Evolutionary conservation across 1,284 basidiomycete species (phyloP), one percentile per base, ranked within the genome.

Genomic region (Polyporus tsugae): DNA sequence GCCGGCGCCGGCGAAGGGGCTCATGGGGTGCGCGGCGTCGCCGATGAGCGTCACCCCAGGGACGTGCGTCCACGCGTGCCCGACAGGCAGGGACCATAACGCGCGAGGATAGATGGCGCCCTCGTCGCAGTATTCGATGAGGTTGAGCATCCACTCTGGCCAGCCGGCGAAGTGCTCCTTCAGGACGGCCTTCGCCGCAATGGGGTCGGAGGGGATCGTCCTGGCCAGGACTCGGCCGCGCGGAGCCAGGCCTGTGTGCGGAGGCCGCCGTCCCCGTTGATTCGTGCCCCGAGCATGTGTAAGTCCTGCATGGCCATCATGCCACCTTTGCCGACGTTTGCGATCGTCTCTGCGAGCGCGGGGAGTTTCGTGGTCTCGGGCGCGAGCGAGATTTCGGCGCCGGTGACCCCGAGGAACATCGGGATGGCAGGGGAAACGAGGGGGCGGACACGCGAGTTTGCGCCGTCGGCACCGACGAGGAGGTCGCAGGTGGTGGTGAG

Each of bases 1-100:
- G 2, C 85, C 85, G 17, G 82, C 82, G 1, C 85, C 84, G 0
- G 80, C 79, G 69, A 82, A 85, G 6, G 82, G 83, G 5, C 81
- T 78, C 84, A 86, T 85, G n/a, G 83, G 73, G 70, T 86, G 85
- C 7, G 84, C 84, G 7, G 85, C 84, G 70, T 86, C 85, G 1
- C 85, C 85, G 33, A 82, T 63, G 29, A 82, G 67, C 25, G 77
- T 78, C 29, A 72, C 67, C 0, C 73, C 65, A 0, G 60, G 46
- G 58, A 67, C 66, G 62, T 72, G 65, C 22, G 59, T 39, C 70
- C 70, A 69, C 25, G 44, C 52, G 25, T 72, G 65, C 15, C 67
- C 65, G 9, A 66, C 67, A 6, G 65, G 63, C 36, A 71, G 70
- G 33, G 49, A 25, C 61, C 57, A 71, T 10, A 71, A 57, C 33